A percentile compares a stretch with the other conserved stretches of the same genome.
Evolutionary conservation across 1,139 yeast genomes (phyloP).

Genomic region (Candida dubliniensis): DNA sequence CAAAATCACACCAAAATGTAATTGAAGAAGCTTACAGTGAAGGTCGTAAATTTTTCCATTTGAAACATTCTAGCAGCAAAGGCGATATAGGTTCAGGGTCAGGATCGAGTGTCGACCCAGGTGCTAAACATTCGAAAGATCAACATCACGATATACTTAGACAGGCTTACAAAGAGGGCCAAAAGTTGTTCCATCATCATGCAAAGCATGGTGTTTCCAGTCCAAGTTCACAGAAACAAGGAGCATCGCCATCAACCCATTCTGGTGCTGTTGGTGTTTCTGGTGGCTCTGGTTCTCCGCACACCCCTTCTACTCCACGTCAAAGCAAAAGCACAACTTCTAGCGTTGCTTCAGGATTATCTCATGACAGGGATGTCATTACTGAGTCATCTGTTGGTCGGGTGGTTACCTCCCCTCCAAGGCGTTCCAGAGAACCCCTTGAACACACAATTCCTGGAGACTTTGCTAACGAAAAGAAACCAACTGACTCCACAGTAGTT

Average conservation of each 20-base stretch:
- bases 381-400: conserved; percentile 30
- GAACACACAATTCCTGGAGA: conserved; percentile 33
- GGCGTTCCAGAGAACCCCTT: conserved; percentile 29
- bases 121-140: conserved; percentile 3
- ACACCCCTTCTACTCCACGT: neutral
- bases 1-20: conserved; percentile 7
- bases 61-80: conserved; percentile 2
- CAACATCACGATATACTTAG: conserved; percentile 5
- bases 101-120: conserved; percentile 1
- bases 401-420: conserved; percentile 34
- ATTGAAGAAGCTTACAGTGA: conserved; percentile 12
- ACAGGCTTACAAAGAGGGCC: conserved; percentile 9
- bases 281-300: neutral
- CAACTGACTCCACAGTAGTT: conserved; percentile 27
- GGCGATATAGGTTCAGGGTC: neutral
- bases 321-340: neutral
- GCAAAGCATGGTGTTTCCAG: conserved; percentile 3
- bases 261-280: conserved; percentile 3
- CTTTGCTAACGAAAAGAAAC: conserved; percentile 32
- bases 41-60: conserved; percentile 11
- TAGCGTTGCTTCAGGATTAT: conserved; percentile 1
- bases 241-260: conserved; percentile 1
- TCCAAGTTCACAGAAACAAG: neutral
- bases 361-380: conserved; percentile 12
- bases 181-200: conserved; percentile 8